These are phyloP conservation scores for Paraleonurus japonicus DNA, from an alignment of 257 asterid genomes.

Conservation along the genomic window DNA sequence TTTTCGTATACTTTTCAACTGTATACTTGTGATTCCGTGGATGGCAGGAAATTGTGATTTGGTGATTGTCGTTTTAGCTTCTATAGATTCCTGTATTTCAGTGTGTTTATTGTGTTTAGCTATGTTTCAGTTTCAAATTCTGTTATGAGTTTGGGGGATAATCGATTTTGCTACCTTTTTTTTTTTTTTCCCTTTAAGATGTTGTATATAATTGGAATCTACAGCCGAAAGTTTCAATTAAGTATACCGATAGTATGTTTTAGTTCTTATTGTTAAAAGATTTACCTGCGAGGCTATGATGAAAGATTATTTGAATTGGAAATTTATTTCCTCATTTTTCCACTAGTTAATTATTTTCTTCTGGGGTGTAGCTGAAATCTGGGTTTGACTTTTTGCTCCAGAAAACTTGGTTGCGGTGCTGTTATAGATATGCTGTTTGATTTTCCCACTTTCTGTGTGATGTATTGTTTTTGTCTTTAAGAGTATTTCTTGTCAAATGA, in stretches of 20 bases:
- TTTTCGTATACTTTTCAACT: not conserved
- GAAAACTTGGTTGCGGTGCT: not conserved
- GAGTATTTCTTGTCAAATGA: not conserved
- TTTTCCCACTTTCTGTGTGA: not conserved
- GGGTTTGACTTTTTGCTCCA: slow-evolving; percentile 21
- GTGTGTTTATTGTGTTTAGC: not conserved
- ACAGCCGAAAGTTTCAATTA: not conserved
- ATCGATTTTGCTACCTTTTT: not conserved
- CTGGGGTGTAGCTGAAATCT: not conserved
- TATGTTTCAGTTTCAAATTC: not conserved
- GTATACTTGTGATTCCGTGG: not conserved
- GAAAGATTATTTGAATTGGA: slow-evolving; percentile 3
- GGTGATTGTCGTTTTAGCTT: not conserved
- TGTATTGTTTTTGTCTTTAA: not conserved
- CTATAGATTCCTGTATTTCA: not conserved
- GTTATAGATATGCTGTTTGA: slow-evolving; percentile 7
- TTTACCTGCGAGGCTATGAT: not conserved
- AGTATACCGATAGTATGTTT: not conserved
- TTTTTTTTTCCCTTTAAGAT: not conserved
- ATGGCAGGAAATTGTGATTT: not conserved
- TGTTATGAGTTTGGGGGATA: not conserved
- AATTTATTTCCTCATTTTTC: slow-evolving; percentile 1
- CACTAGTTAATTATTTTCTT: not conserved
- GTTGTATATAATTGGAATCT: not conserved
- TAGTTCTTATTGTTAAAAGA: slow-evolving; percentile 14